phyloP scores from a whole-genome alignment of 106 monocot species.

The Dendrobium huoshanense region DNA sequence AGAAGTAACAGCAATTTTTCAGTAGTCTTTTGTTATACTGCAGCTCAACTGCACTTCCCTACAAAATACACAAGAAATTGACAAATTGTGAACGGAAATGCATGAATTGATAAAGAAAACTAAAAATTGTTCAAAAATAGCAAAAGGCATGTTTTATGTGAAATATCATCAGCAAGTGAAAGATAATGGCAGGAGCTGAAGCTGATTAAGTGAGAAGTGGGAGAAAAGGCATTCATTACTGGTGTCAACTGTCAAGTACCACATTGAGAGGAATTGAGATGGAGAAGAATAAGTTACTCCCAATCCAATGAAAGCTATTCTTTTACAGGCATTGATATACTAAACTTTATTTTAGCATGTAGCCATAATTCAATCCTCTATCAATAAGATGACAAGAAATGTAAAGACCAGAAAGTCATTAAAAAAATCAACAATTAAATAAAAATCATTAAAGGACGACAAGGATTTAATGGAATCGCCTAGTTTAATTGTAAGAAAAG shows the following conservation, averaged over 20 bases:
- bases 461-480: no score
- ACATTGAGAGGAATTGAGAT: neutral
- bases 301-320: neutral
- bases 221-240: neutral
- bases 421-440: no score
- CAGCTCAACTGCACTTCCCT: neutral
- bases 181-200: neutral
- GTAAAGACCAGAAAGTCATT: neutral
- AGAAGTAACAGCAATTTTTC: neutral
- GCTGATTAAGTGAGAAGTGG: neutral
- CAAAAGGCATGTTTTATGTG: neutral
- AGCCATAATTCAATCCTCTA: neutral
- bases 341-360: neutral
- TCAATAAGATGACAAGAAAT: neutral
- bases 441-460: no score
- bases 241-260: neutral
- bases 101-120: neutral
- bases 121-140: neutral
- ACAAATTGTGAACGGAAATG: neutral
- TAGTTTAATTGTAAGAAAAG: no score
- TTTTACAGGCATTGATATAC: neutral
- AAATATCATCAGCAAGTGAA: neutral
- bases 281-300: neutral
- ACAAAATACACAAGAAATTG: slow-evolving; percentile 1
- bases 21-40: neutral